phyloP scores from a whole-genome alignment of 2,329 filamentous ascomycete species.

The Aureobasidium sp. region DNA sequence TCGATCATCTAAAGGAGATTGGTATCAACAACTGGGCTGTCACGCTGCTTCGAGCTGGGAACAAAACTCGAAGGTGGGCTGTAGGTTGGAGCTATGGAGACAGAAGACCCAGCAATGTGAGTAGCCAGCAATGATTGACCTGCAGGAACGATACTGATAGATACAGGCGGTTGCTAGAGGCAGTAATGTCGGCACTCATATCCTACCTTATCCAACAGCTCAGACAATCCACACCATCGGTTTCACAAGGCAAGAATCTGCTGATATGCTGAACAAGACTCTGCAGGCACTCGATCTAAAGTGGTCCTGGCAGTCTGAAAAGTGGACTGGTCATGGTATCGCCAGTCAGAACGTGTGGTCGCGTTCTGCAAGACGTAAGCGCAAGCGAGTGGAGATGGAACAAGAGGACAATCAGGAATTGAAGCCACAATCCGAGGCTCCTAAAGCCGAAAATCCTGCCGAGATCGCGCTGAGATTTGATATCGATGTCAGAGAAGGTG shows the following conservation, averaged over 20 bases:
- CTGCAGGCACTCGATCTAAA: slow-evolving; percentile 44
- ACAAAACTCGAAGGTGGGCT: slow-evolving; percentile 75
- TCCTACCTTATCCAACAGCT: slow-evolving; percentile 39
- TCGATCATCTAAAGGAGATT: slow-evolving; percentile 47
- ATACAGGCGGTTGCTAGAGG: slow-evolving; percentile 19
- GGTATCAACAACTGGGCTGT: slow-evolving; percentile 72
- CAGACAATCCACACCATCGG: slow-evolving; percentile 33
- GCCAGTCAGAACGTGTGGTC: slow-evolving; percentile 70
- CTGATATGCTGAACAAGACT: background rate
- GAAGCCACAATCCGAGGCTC: background rate
- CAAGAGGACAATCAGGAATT: background rate
- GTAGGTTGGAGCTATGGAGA: slow-evolving; percentile 77
- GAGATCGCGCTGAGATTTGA: slow-evolving; percentile 31
- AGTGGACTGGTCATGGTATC: slow-evolving; percentile 52
- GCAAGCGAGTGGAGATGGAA: slow-evolving; percentile 21
- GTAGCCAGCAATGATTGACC: background rate
- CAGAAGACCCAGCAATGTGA: slow-evolving; percentile 52
- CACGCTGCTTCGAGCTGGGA: slow-evolving; percentile 68
- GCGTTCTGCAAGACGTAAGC: slow-evolving; percentile 60
- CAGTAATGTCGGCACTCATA: slow-evolving; percentile 20
- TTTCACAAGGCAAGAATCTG: background rate
- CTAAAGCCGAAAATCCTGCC: background rate
- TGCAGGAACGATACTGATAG: background rate
- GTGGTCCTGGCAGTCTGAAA: slow-evolving; percentile 55
- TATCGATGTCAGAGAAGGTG: slow-evolving; percentile 28